Evolutionary conservation across 2,329 filamentous ascomycete species (phyloP).

Genomic region (Claviceps cyperi): DNA sequence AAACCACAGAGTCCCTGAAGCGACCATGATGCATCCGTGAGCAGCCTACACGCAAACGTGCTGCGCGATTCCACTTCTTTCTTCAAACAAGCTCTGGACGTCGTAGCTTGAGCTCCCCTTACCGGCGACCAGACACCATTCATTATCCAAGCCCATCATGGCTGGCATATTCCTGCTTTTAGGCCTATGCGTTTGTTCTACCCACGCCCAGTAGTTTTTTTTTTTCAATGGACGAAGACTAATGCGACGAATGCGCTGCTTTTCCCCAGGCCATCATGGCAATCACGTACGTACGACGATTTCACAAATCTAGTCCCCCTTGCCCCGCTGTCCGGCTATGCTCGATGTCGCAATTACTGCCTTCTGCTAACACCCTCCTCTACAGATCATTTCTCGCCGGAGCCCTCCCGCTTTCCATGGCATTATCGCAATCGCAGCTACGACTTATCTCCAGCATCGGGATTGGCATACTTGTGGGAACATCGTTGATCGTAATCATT

Average conservation of each 20-base stretch:
- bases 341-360: not conserved
- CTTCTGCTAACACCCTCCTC: not conserved
- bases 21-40: constrained; percentile 3
- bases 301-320: not conserved
- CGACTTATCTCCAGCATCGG: constrained; percentile 84
- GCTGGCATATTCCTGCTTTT: constrained; percentile 26
- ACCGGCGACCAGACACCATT: not conserved
- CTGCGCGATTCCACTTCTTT: not conserved
- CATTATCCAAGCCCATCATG: constrained; percentile 15
- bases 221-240: not conserved
- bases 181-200: constrained; percentile 24
- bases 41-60: not conserved
- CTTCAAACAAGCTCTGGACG: not conserved
- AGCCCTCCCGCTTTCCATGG: constrained; percentile 77
- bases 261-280: constrained; percentile 38
- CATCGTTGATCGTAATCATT: constrained; percentile 91
- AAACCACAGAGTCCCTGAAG: not conserved
- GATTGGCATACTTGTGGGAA: constrained; percentile 86
- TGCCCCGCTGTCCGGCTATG: no score
- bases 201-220: not conserved
- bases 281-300: constrained; percentile 27
- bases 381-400: constrained; percentile 82
- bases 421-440: constrained; percentile 72
- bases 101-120: not conserved
- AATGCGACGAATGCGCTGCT: not conserved